Evolutionary conservation across 2,329 filamentous ascomycete genomes (phyloP).

Genomic region (Colletotrichum viniferum): DNA sequence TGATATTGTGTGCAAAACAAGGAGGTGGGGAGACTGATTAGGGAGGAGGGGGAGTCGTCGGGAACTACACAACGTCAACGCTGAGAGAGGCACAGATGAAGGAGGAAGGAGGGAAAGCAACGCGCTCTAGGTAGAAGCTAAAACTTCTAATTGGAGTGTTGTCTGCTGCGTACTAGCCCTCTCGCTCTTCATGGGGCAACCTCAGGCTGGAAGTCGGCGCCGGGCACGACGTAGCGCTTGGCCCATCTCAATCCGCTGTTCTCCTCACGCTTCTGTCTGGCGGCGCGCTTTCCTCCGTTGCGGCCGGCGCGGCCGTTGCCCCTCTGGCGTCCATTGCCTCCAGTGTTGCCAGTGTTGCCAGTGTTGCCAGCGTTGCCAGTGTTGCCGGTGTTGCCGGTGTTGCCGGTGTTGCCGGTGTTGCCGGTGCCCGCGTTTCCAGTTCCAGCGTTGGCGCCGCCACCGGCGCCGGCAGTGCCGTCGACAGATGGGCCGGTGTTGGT

Average conservation of each 20-base stretch:
- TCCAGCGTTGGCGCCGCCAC: background rate
- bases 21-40: background rate
- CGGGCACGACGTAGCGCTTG: conserved; percentile 12
- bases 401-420: conserved; percentile 15
- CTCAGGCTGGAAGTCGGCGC: conserved; percentile 3
- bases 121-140: background rate
- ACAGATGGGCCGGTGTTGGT: background rate
- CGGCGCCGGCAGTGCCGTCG: conserved; percentile 9
- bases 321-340: background rate
- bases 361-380: conserved; percentile 15
- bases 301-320: background rate
- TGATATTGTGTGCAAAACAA: background rate
- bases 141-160: background rate
- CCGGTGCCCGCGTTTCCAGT: conserved; percentile 19
- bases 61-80: background rate
- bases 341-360: conserved; percentile 1
- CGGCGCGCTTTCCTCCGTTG: background rate
- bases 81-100: background rate
- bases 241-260: background rate
- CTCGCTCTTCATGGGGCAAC: background rate
- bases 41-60: background rate
- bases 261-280: background rate
- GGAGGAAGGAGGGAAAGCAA: background rate
- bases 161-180: background rate
- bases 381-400: conserved; percentile 22